phyloP scores from a whole-genome alignment of 1,284 basidiomycete genomes.

The Rhodotorula sp. region DNA sequence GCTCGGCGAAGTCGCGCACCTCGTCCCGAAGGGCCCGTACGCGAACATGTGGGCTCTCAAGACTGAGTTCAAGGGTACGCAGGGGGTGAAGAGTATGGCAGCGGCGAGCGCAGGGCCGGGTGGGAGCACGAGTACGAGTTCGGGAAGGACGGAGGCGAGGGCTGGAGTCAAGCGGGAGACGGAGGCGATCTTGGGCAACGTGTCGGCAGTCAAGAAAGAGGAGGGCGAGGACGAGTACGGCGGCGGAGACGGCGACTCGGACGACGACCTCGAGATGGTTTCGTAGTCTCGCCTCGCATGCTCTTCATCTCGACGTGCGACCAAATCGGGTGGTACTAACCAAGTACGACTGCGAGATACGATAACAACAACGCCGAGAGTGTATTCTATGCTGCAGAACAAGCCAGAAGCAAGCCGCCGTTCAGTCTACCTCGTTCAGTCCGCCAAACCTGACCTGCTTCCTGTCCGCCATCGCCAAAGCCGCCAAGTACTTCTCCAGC shows the following conservation, averaged over 20 bases:
- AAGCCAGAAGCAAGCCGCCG: too few species aligned
- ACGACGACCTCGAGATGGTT: conserved; percentile 27
- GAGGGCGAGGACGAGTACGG: neutral
- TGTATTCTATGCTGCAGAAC: neutral
- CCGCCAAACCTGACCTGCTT: neutral
- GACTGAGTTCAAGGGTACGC: conserved; percentile 21
- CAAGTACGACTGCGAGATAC: too few species aligned
- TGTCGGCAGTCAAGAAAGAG: conserved; percentile 15
- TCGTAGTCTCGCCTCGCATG: conserved; percentile 4
- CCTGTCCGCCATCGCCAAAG: neutral
- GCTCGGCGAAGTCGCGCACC: conserved; percentile 72
- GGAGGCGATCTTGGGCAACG: neutral
- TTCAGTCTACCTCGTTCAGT: conserved; percentile 1
- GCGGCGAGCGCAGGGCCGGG: neutral
- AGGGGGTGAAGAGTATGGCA: neutral
- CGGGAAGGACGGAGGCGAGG: neutral
- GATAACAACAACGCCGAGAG: too few species aligned
- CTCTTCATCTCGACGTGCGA: neutral
- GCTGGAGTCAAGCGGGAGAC: conserved; percentile 6
- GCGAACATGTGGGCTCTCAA: conserved; percentile 49
- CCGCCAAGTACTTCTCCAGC: neutral
- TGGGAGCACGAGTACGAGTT: neutral
- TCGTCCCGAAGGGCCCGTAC: conserved; percentile 72
- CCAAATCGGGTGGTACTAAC: too few species aligned
- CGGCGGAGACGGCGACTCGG: conserved; percentile 7